A percentile compares a stretch with the other conserved stretches of the same genome.
Evolutionary conservation across 139 green algal genomes (phyloP).

Genomic region (Coccomyxa sp.): DNA sequence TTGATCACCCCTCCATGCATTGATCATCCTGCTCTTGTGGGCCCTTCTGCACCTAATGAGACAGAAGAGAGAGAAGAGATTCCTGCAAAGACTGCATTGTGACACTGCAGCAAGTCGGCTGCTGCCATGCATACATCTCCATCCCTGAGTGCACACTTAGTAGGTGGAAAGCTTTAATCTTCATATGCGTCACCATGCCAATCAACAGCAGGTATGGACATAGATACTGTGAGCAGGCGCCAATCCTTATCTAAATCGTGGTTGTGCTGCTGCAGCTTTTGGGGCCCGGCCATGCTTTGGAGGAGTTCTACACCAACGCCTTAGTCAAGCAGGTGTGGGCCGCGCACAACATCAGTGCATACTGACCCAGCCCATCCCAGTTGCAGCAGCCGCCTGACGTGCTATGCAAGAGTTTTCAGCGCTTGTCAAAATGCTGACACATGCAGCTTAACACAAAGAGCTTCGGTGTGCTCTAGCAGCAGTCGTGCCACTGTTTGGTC

Average conservation of each 20-base stretch:
- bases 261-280: background rate
- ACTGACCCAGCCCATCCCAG: no score
- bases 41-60: background rate
- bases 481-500: background rate
- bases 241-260: background rate
- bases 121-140: background rate
- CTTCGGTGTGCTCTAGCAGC: background rate
- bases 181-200: background rate
- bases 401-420: background rate
- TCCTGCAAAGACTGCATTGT: no score
- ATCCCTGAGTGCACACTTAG: background rate
- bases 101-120: background rate
- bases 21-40: background rate
- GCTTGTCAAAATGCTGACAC: background rate
- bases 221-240: background rate
- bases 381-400: background rate
- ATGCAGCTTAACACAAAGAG: background rate
- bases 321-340: background rate
- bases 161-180: background rate
- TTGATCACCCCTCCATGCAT: background rate
- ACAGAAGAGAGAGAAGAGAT: no score
- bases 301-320: background rate
- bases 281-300: background rate
- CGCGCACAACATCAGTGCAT: no score
- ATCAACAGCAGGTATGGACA: background rate